Base-by-base conservation (phyloP, 495 filamentous ascomycete species). In the Gamarada debralockiae region DNA sequence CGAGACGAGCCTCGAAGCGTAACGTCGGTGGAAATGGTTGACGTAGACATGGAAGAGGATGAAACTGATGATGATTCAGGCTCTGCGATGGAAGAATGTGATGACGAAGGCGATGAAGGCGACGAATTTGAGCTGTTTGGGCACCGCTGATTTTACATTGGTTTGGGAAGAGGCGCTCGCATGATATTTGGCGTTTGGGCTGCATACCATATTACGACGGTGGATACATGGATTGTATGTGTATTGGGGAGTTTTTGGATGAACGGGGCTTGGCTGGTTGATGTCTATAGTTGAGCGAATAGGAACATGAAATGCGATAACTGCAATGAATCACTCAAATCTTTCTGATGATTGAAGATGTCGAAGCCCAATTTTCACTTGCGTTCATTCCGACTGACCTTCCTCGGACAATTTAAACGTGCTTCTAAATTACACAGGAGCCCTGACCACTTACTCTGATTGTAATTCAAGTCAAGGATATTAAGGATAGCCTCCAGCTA, bases 81-180 rank as follows among this genome's bases (percentile, higher is more conserved):
- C n/a, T 56, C 55, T 15, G 69, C 67, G 0, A 69, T 77, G 9
- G 62, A 61, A n/a, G 58, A 59, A 24, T 57, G 58, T 36, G 65
- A 63, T 22, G 70, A 68, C 0, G 65, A 66, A 36, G 74, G 69
- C 4, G 72, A 73, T 3, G 80, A 78, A 3, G 80, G 77, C 0
- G 78, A 84, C 25, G 79, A 79, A 42, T 83, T 88, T 58, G 79
- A 83, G 48, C 73, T 90, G 47, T 78, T 86, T 60, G 87, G 86
- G n/a, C 87, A 91, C 70, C 77, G 83, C 47, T 80, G 67, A 70
- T 38, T 33, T 37, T 41, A 43, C 44, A 21, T 17, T 21, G 43
- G 20, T 10, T 45, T 49, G 34, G 33, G 31, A 27, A 42, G 36
- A 36, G 23, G 27, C 25, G 2, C 23, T 21, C n/a, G 27, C 18